Percentiles rank a stretch among this genome's conserved stretches.
phyloP scores from a whole-genome alignment of 2,329 filamentous ascomycete species.

The Cyclaneusma minus region DNA sequence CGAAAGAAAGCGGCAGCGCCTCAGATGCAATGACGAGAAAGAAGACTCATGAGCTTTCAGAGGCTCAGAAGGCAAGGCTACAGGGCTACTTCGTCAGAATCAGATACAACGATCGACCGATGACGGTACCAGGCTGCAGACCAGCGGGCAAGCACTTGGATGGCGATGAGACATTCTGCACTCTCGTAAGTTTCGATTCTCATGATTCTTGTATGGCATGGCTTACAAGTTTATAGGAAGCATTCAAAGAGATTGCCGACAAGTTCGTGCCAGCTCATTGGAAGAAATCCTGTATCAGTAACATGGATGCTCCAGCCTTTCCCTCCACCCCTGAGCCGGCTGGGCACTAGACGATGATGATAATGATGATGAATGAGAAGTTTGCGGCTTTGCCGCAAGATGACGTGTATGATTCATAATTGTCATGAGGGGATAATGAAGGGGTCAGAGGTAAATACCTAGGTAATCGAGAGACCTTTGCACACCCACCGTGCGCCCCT shows the following conservation, averaged over 20 bases:
- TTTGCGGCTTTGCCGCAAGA: no score
- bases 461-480: no score
- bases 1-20: conserved; percentile 6
- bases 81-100: conserved; percentile 76
- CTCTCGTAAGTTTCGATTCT: conserved; percentile 41
- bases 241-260: conserved; percentile 87
- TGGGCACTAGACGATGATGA: conserved; percentile 13
- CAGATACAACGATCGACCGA: conserved; percentile 75
- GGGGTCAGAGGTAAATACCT: no score
- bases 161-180: conserved; percentile 82
- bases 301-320: conserved; percentile 28
- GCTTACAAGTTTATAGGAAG: conserved; percentile 36
- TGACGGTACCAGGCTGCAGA: conserved; percentile 71
- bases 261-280: conserved; percentile 75
- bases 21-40: conserved; percentile 43
- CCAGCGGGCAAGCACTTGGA: conserved; percentile 65
- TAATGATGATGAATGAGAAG: background rate
- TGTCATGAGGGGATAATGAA: no score
- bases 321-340: conserved; percentile 16
- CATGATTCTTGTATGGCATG: background rate
- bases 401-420: no score
- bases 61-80: conserved; percentile 41
- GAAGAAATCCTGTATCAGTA: conserved; percentile 44
- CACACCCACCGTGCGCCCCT: no score
- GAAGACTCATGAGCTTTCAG: conserved; percentile 36